A percentile compares a stretch with the other conserved stretches of the same genome.
Conservation (phyloP, 495 filamentous ascomycete species). For the Trichoderma reesei region DNA sequence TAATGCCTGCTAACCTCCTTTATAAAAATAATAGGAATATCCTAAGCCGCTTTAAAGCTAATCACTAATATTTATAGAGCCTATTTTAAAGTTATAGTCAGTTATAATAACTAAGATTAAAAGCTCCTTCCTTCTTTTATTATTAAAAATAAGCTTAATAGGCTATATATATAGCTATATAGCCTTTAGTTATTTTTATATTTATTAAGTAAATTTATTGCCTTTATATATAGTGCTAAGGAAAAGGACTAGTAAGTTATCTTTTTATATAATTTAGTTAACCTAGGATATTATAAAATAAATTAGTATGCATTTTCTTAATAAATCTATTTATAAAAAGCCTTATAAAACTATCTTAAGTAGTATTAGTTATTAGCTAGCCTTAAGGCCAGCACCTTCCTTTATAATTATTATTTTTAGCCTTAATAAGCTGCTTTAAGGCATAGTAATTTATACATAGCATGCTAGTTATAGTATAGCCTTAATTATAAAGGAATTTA, state of each 20-base stretch:
- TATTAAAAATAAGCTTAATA: not conserved
- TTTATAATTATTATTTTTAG: not conserved
- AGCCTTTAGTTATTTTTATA: not conserved
- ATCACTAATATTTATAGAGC: not conserved
- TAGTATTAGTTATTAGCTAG: not conserved
- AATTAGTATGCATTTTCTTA: not conserved
- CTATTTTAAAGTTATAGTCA: not conserved
- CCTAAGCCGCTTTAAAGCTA: not conserved
- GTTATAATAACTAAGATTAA: no score
- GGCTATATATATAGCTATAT: not conserved
- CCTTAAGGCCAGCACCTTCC: not conserved
- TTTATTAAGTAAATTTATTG: not conserved
- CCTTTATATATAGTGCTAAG: not conserved
- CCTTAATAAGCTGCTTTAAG: not conserved
- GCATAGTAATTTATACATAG: not conserved
- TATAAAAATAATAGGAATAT: not conserved
- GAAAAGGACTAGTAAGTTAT: not conserved
- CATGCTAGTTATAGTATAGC: not conserved
- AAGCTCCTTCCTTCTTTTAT: not conserved
- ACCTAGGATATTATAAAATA: not conserved
- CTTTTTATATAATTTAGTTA: not conserved
- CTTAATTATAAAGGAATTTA: not conserved
- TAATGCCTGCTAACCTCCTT: not conserved
- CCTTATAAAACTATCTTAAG: not conserved
- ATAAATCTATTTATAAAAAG: not conserved